Evolutionary conservation across 2,329 filamentous ascomycete genomes (phyloP), one percentile per base, ranked within the genome.

Genomic region (Talaromyces sp.): DNA sequence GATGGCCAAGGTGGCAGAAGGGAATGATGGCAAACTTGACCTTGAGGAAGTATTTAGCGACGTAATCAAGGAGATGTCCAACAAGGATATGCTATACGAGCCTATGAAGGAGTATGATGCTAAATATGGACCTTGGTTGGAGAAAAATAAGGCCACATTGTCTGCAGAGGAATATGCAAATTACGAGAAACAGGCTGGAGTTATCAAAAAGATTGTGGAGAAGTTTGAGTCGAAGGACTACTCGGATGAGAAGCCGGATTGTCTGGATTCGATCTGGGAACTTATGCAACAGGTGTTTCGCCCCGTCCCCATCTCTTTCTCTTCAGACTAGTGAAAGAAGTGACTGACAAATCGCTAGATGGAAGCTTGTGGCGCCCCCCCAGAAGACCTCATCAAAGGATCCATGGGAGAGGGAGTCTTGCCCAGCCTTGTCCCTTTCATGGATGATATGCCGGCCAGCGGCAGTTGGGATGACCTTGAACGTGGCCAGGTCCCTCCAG

Each of bases 1-100:
- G 76, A 90, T 95, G 66, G 21, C 61, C n/a, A 7, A 58, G 28
- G 88, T 97, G 79, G 89, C 91, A 70, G 83, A 84, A 23, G 83
- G 86, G 7, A 83, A 83, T 25, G 76, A 81, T 0, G 80, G 77
- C 5, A 81, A 76, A 0, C 88, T 85, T 9, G 79, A 80, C 64
- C 90, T 98, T 70, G 92, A 91, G 63, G 93, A 96, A 79, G 92
- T 98, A 87, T 85, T 99, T 64, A 86, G 96, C 83, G 91, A 90
- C 60, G 96, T 98, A 92, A 98, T 99, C 93, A 92, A 98, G 79
- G 93, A 99, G 76, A 83, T 99, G 66, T 98, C 95, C 3, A 96
- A 96, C 77, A 98, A 96, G 81, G 95, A 98, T 69, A 97, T 99
- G 66, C 79, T 99, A 58, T 98, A 98, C 74, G 93, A 99, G 79